Evolutionary conservation across 2,329 filamentous ascomycete species (phyloP).

Genomic region (Septoria petroselini): DNA sequence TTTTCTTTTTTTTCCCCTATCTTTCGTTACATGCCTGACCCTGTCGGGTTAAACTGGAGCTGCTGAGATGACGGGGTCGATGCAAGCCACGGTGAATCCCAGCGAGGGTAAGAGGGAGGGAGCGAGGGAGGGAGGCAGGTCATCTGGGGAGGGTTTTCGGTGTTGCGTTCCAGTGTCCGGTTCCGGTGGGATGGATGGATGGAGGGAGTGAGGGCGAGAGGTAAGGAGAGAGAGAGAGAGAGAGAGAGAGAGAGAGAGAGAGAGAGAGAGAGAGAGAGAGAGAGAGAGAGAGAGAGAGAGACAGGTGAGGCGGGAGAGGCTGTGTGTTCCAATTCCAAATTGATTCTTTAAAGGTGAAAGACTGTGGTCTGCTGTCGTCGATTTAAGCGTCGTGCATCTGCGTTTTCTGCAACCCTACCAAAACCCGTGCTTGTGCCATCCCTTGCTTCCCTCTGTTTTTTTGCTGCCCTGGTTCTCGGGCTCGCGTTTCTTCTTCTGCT

Average conservation of each 20-base stretch:
- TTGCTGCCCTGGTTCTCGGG: too few species aligned
- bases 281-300: not conserved
- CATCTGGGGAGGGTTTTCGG: too few species aligned
- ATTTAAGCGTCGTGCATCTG: slow-evolving; percentile 1
- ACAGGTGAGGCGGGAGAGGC: not conserved
- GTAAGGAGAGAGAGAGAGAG: not conserved
- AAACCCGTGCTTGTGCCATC: not conserved
- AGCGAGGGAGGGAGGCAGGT: too few species aligned
- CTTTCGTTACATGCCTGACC: too few species aligned
- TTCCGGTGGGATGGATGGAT: not conserved
- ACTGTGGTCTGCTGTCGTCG: slow-evolving; percentile 1
- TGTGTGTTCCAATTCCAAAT: slow-evolving; percentile 2
- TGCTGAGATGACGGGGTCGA: too few species aligned
- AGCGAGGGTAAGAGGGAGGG: too few species aligned
- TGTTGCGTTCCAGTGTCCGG: slow-evolving; percentile 6
- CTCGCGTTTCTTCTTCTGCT: too few species aligned
- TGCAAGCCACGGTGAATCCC: too few species aligned
- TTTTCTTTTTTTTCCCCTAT: too few species aligned
- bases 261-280: not conserved
- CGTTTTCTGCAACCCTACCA: not conserved
- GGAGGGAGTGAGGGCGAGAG: too few species aligned
- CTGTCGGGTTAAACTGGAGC: too few species aligned
- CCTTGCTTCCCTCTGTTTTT: slow-evolving; percentile 9
- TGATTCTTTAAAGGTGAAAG: not conserved
- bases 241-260: not conserved